A percentile compares a stretch with the other conserved stretches of the same genome.
Evolutionary conservation across 305 asterid species (phyloP).

Genomic region (Fraxinus sp.): DNA sequence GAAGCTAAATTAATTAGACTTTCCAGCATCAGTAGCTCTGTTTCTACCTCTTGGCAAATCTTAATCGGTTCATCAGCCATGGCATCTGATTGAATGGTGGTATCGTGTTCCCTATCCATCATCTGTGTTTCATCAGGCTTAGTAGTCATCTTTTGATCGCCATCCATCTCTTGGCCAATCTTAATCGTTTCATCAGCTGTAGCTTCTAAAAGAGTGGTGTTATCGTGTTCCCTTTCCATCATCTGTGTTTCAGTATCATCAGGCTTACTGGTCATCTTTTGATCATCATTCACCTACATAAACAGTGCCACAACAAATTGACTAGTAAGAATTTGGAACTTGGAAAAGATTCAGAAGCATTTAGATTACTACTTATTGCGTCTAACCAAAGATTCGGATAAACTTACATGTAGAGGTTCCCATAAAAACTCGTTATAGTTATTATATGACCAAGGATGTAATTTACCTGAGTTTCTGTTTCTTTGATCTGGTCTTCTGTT

Average conservation of each 20-base stretch:
- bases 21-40: background rate
- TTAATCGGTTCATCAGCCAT: slow-evolving; percentile 19
- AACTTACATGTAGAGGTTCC: background rate
- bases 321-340: background rate
- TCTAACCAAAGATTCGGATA: background rate
- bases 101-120: slow-evolving; percentile 13
- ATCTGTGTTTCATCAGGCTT: slow-evolving; percentile 15
- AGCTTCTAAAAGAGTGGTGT: slow-evolving; percentile 8
- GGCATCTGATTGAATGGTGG: slow-evolving; percentile 10
- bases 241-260: slow-evolving; percentile 20
- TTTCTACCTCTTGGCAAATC: slow-evolving; percentile 18
- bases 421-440: background rate
- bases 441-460: slow-evolving; percentile 9
- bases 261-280: slow-evolving; percentile 4
- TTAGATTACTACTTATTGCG: background rate
- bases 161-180: slow-evolving; percentile 14
- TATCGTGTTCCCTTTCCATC: slow-evolving; percentile 13
- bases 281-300: slow-evolving; percentile 19
- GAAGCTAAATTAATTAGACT: background rate
- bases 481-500: slow-evolving; percentile 19
- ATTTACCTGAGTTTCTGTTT: slow-evolving; percentile 24
- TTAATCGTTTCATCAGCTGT: slow-evolving; percentile 19
- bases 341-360: background rate
- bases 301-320: background rate
- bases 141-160: slow-evolving; percentile 6